phyloP scores from a whole-genome alignment of 2,329 filamentous ascomycete species.

The Corinectria fuckeliana region DNA sequence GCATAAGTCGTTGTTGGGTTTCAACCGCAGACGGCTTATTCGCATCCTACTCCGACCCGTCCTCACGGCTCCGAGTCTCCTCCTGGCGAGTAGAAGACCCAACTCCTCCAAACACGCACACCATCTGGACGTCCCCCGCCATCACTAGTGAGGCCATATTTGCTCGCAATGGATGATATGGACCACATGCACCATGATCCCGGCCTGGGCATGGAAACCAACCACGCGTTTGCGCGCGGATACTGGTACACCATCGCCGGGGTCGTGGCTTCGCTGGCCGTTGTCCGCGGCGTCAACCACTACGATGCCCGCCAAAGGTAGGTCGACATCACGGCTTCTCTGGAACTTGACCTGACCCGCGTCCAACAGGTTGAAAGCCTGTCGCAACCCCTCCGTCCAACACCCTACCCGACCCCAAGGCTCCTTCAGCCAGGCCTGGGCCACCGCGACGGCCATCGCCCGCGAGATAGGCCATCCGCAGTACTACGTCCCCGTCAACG shows the following conservation, averaged over 20 bases:
- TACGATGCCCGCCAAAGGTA: constrained; percentile 52
- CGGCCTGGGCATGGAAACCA: constrained; percentile 49
- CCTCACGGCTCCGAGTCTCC: not conserved
- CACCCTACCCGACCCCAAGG: constrained; percentile 61
- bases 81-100: constrained; percentile 3
- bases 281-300: constrained; percentile 52
- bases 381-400: constrained; percentile 49
- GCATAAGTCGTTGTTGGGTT: not conserved
- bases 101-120: not conserved
- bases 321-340: not conserved
- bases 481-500: constrained; percentile 53
- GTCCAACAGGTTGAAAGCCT: constrained; percentile 52
- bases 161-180: constrained; percentile 44
- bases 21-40: not conserved
- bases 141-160: not conserved
- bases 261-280: constrained; percentile 51
- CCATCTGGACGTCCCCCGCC: not conserved
- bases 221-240: constrained; percentile 58
- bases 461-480: constrained; percentile 65
- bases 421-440: constrained; percentile 57
- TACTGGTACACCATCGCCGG: constrained; percentile 67
- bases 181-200: constrained; percentile 38
- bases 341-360: not conserved
- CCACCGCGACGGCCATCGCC: constrained; percentile 62
- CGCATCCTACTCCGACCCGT: not conserved